Base-by-base conservation (phyloP, 768 basidiomycete genomes). In the Nevesoporus exiguus region DNA sequence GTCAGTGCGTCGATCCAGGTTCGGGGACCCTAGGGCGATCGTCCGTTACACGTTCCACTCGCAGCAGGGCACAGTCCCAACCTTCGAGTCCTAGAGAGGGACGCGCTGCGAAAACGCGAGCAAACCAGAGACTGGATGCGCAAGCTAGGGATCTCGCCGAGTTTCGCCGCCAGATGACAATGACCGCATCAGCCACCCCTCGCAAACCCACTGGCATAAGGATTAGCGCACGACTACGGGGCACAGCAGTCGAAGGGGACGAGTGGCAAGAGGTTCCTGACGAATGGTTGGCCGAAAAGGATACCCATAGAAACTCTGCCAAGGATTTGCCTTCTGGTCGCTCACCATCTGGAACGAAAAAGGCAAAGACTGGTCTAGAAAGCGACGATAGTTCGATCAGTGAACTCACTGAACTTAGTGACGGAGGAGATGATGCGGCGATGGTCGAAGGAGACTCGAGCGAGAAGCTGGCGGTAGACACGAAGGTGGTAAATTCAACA, bases 251-350 rank as follows among this genome's bases (percentile, higher is more conserved):
- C 13, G 75, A 80, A n/a, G 84, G 83, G 11, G 74, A 75, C 3
- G 85, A 82, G 60, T 93, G 90, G 91, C 88, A 93, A 69, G 76
- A 80, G 52, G 79, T 93, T 24, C 91, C 90, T 0, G 79, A 84
- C 9, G 89, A 89, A 62, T 92, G 89, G 90, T 63, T 76, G 51
- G 58, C 41, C 39, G 34, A 8, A 52, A 61, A 50, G 42, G 64
- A 64, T 47, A 58, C 59, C 54, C 57, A 48, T 47, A 60, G 61
- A 45, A 39, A 15, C 49, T 37, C 30, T 50, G 54, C 8, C 54
- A 71, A 55, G 49, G 55, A 51, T 40, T 9, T 44, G 31, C 45
- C 17, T 29, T 55, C 34, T 34, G 31, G 43, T 30, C 53, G 50
- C 55, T 54, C 58, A 37, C 45, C 17, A 27, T 55, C 34, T 34